Percentiles rank a stretch among this genome's conserved stretches.
Conservation (phyloP, 2,329 filamentous ascomycete genomes). For the Colletotrichum eleusines region DNA sequence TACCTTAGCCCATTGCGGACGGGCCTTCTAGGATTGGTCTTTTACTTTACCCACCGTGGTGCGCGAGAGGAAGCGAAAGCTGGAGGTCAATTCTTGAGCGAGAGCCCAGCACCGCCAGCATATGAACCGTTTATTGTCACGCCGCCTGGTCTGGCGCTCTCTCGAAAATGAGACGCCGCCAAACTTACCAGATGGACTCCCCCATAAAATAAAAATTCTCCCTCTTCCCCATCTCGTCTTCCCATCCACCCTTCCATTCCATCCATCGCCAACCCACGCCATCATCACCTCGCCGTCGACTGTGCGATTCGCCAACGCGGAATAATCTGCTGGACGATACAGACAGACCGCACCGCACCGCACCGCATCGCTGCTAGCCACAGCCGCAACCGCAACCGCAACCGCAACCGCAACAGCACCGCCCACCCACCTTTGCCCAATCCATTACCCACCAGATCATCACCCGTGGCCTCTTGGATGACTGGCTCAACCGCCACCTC, state of each 20-base stretch:
- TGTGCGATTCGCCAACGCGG: conserved; percentile 38
- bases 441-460: conserved; percentile 36
- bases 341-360: conserved; percentile 17
- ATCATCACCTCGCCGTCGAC: conserved; percentile 41
- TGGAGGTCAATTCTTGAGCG: conserved; percentile 43
- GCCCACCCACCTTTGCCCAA: conserved; percentile 36
- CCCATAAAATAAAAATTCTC: conserved; percentile 51
- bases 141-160: conserved; percentile 43
- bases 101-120: conserved; percentile 43
- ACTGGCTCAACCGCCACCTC: conserved; percentile 41
- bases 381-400: neutral
- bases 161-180: conserved; percentile 53
- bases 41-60: conserved; percentile 41
- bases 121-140: conserved; percentile 45
- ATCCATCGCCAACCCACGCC: conserved; percentile 37
- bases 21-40: conserved; percentile 27
- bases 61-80: conserved; percentile 43
- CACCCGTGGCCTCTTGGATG: conserved; percentile 33
- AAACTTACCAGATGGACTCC: conserved; percentile 52
- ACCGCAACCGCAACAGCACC: neutral
- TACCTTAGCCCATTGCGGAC: conserved; percentile 33
- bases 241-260: conserved; percentile 41
- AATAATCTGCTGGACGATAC: conserved; percentile 36
- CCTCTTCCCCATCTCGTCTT: conserved; percentile 42
- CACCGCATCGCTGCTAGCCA: neutral